phyloP scores from a whole-genome alignment of 768 basidiomycete species.

The Hypholoma fasciculare region DNA sequence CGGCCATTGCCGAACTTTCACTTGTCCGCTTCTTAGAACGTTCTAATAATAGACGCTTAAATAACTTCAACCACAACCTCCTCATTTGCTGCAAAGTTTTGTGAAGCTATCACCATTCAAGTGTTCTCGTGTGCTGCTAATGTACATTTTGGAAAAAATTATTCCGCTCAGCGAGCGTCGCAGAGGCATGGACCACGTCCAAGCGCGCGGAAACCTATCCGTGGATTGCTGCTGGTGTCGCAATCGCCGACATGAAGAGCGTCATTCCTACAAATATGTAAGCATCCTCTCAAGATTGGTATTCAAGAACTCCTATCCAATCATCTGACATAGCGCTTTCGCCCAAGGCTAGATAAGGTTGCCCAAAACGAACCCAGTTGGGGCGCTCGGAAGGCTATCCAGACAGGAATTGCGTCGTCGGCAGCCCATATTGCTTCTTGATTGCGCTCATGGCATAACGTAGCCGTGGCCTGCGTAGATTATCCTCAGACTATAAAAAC shows the following conservation, averaged over 20 bases:
- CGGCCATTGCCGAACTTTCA: too few relatives aligned
- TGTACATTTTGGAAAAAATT: too few relatives aligned
- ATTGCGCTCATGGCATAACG: constrained; percentile 13
- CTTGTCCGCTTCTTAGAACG: too few relatives aligned
- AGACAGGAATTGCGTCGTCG: constrained; percentile 19
- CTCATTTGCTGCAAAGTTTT: too few relatives aligned
- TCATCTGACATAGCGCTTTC: background rate
- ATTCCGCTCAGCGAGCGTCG: background rate
- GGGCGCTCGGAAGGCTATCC: constrained; percentile 16
- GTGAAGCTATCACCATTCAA: too few relatives aligned
- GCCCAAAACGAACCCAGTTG: constrained; percentile 4
- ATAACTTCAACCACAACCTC: too few relatives aligned
- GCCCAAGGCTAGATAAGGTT: constrained; percentile 12
- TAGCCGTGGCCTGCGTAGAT: background rate
- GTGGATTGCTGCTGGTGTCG: constrained; percentile 13
- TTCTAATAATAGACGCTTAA: too few relatives aligned
- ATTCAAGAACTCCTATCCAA: background rate
- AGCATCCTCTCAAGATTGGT: background rate
- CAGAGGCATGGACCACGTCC: background rate
- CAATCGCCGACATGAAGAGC: constrained; percentile 16
- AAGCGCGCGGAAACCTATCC: constrained; percentile 19
- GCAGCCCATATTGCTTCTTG: constrained; percentile 21
- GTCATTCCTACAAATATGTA: constrained; percentile 15
- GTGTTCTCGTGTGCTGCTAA: too few relatives aligned
- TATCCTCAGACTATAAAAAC: background rate